Evolutionary conservation across 345 rosid genomes (phyloP).

Genomic region (Erodium maritimum): DNA sequence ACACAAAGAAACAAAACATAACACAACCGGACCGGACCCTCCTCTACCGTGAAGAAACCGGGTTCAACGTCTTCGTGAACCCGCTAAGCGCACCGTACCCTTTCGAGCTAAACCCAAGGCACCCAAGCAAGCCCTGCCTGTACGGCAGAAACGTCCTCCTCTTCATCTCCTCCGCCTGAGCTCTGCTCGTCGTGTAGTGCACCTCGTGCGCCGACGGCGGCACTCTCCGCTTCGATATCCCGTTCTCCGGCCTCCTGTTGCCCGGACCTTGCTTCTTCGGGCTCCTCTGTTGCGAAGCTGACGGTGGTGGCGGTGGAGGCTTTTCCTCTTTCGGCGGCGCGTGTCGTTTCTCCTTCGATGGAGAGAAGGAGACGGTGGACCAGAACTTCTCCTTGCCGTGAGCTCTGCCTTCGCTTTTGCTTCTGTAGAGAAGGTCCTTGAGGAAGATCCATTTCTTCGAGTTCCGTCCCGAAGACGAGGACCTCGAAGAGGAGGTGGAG

Average conservation of each 20-base stretch:
- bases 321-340: background rate
- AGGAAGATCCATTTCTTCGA: constrained; percentile 87
- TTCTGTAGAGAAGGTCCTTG: constrained; percentile 64
- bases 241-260: constrained; percentile 34
- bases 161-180: constrained; percentile 97
- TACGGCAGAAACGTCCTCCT: constrained; percentile 90
- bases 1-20: no score
- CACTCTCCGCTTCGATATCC: constrained; percentile 47
- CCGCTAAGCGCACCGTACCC: no score
- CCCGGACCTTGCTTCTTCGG: constrained; percentile 1
- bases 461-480: constrained; percentile 83
- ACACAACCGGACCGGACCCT: no score
- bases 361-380: constrained; percentile 50
- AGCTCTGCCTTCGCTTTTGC: constrained; percentile 82
- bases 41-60: no score
- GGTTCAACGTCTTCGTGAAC: no score
- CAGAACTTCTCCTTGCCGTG: constrained; percentile 36
- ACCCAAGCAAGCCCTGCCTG: no score
- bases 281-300: background rate
- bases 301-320: constrained; percentile 7
- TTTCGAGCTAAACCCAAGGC: no score
- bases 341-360: constrained; percentile 40
- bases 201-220: constrained; percentile 83
- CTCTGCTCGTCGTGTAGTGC: constrained; percentile 80
- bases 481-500: constrained; percentile 71